Base-by-base conservation (phyloP, 495 filamentous ascomycete species). In the Physcia stellaris region DNA sequence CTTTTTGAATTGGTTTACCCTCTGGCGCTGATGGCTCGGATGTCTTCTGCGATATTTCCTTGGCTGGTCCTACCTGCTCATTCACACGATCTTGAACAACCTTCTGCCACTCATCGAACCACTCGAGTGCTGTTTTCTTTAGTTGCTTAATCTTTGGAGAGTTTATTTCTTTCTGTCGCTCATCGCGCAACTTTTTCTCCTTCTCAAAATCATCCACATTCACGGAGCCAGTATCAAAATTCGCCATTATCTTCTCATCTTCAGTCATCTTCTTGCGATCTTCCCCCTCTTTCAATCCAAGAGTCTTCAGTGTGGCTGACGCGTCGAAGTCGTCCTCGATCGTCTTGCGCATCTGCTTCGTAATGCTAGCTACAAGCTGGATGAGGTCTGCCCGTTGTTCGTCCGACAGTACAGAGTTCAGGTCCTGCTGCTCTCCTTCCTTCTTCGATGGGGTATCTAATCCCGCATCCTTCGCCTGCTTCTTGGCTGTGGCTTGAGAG, bases 71-170 rank as follows among this genome's bases (percentile, higher is more conserved):
- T 24, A 83, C 69, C 3, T 73, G 71, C 50, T 80, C 68, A 18
- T 75, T 77, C 12, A 83, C 66, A 2, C 79, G 64, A 16, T 71
- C 49, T 20, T 80, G 58, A 0, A 83, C 70, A 6, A 55, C 53
- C 18, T 73, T 67, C 31, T 71, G 59, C 79, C 79, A 84, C 35
- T 73, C 65, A 39, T 81, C 77, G 47, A 78, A 81, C 47, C 64
- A 66, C 1, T 63, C 51, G 21, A 83, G 52, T 21, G 64, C 53
- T 41, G 67, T 62, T 9, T 55, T 54, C 24, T 60, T 54, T 1
- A 52, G 29, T 32, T 60, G 50, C 35, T 60, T 51, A 20, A 46
- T 44, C 24, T 54, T 51, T 6, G 55, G 51, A 20, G 43, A 48
- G 31, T 37, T 46, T 29, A 53, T 34, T 48, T 55, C 51, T 37